These are phyloP conservation scores for Leccinum truebloodii DNA, from an alignment of 768 basidiomycete species.

Conservation along the genomic window DNA sequence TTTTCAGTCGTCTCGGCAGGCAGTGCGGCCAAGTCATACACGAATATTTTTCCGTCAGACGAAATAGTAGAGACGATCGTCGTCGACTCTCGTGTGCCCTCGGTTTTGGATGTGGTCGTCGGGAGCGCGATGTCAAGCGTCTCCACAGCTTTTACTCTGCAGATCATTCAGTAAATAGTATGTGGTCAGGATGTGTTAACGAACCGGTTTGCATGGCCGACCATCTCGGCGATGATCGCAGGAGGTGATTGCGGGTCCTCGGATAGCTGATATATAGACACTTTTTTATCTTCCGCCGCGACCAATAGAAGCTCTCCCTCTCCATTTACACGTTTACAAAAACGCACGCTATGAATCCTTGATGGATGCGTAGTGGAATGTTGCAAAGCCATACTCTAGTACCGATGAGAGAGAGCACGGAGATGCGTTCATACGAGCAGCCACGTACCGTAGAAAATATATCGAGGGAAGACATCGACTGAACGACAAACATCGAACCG, in stretches of 20 bases:
- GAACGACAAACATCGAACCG: conserved; percentile 80
- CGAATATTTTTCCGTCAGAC: conserved; percentile 83
- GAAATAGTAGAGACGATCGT: conserved; percentile 77
- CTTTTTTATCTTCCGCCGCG: conserved; percentile 87
- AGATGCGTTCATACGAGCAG: neutral
- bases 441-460: conserved; percentile 72
- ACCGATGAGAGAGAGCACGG: neutral
- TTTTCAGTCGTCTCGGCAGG: conserved; percentile 31
- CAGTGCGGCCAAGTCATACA: conserved; percentile 68
- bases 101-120: conserved; percentile 11
- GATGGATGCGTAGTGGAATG: conserved; percentile 75
- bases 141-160: conserved; percentile 80
- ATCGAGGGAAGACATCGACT: conserved; percentile 73
- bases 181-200: neutral
- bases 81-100: conserved; percentile 41
- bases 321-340: conserved; percentile 60
- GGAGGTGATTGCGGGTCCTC: conserved; percentile 48
- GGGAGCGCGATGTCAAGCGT: conserved; percentile 64
- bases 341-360: conserved; percentile 82
- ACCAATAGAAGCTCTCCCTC: conserved; percentile 73
- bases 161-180: conserved; percentile 1
- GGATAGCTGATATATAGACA: conserved; percentile 71
- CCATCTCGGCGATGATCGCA: conserved; percentile 64
- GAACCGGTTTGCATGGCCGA: conserved; percentile 87
- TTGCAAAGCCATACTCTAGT: conserved; percentile 76